phyloP scores from a whole-genome alignment of 73 alveolate genomes.

The Paramecium tetraurelia region DNA sequence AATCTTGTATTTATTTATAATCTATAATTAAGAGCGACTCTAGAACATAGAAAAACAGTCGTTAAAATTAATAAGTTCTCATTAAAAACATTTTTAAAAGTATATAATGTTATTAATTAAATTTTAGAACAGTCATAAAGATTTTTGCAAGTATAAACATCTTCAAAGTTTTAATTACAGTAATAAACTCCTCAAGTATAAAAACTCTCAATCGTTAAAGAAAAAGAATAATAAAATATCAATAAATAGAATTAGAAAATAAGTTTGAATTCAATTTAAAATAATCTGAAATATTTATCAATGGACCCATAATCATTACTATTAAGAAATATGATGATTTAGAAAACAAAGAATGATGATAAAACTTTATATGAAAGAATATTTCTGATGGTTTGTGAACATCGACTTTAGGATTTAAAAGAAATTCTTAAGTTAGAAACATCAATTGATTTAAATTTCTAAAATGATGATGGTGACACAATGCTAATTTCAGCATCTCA shows the following conservation, averaged over 20 bases:
- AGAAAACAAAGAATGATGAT: background rate
- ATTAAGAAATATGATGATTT: background rate
- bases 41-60: background rate
- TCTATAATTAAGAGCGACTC: background rate
- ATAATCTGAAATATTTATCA: background rate
- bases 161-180: background rate
- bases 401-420: background rate
- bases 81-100: background rate
- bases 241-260: background rate
- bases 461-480: constrained; percentile 22
- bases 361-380: background rate
- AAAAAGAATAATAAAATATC: background rate
- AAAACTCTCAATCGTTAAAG: background rate
- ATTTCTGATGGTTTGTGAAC: background rate
- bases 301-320: constrained; percentile 37
- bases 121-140: background rate
- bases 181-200: background rate
- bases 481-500: background rate
- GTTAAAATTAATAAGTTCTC: background rate
- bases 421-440: background rate
- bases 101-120: background rate
- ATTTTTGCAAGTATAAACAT: background rate
- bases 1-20: background rate
- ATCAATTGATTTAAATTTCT: background rate
- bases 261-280: background rate